A percentile compares a stretch with the other conserved stretches of the same genome.
Conservation (phyloP, 2,329 filamentous ascomycete genomes). For the Epichloe bromicola region DNA sequence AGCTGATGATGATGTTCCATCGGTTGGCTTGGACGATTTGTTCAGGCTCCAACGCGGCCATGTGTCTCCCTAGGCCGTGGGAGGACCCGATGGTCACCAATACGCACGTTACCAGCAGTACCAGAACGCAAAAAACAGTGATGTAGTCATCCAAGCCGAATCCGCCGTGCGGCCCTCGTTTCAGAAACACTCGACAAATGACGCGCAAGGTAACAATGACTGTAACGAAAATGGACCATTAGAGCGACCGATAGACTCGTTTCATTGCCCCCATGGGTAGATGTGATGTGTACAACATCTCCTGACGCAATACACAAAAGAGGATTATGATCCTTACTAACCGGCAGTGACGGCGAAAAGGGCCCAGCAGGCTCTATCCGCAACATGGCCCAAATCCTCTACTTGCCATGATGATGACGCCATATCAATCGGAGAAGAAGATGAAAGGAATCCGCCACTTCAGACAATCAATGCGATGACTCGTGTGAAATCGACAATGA, state of each 20-base stretch:
- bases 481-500: too few relatives aligned
- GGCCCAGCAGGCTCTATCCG: slow-evolving; percentile 14
- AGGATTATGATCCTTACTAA: neutral
- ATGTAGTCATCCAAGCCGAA: slow-evolving; percentile 14
- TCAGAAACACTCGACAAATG: slow-evolving; percentile 9
- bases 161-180: slow-evolving; percentile 10
- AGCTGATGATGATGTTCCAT: slow-evolving; percentile 15
- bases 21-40: slow-evolving; percentile 9
- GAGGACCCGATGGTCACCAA: slow-evolving; percentile 12
- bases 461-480: neutral
- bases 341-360: slow-evolving; percentile 13
- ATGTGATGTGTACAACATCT: neutral
- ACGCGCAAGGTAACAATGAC: slow-evolving; percentile 12
- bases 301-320: too few relatives aligned
- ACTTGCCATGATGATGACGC: slow-evolving; percentile 1
- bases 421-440: neutral
- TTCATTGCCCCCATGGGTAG: neutral
- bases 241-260: neutral
- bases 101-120: slow-evolving; percentile 12
- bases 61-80: slow-evolving; percentile 13
- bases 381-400: slow-evolving; percentile 1
- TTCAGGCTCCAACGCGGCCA: slow-evolving; percentile 3
- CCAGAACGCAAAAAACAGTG: slow-evolving; percentile 10
- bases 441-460: neutral
- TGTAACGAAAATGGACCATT: neutral